Conservation (phyloP, 441 rosid species). For the Lepidium campestre region DNA sequence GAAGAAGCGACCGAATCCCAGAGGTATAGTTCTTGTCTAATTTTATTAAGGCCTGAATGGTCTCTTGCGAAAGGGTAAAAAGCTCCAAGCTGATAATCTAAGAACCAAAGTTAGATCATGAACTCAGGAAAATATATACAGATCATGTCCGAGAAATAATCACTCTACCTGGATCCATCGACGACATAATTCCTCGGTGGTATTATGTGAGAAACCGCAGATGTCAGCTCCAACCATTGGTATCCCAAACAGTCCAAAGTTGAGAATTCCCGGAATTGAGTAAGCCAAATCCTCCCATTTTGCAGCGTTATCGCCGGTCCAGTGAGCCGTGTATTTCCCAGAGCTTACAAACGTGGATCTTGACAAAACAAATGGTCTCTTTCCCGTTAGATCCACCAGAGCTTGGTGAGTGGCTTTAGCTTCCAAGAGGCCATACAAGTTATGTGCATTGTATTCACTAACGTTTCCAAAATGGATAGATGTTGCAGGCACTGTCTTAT, state of each 20-base stretch:
- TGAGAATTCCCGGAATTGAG: slow-evolving; percentile 52
- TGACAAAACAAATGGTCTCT: slow-evolving; percentile 64
- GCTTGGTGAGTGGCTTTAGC: slow-evolving; percentile 57
- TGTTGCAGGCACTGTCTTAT: slow-evolving; percentile 51
- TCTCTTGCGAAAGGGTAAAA: slow-evolving; percentile 80
- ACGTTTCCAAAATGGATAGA: slow-evolving; percentile 47
- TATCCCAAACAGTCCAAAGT: slow-evolving; percentile 65
- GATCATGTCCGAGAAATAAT: neutral
- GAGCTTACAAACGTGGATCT: slow-evolving; percentile 81
- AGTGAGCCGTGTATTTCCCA: slow-evolving; percentile 76
- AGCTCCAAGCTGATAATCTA: slow-evolving; percentile 55
- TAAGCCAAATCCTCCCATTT: slow-evolving; percentile 66
- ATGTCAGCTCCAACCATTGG: slow-evolving; percentile 93
- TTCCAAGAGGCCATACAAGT: slow-evolving; percentile 63
- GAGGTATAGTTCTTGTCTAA: slow-evolving; percentile 54
- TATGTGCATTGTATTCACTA: slow-evolving; percentile 63
- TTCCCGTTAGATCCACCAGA: slow-evolving; percentile 36
- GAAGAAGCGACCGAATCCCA: slow-evolving; percentile 74
- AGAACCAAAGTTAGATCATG: slow-evolving; percentile 15
- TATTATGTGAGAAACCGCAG: slow-evolving; percentile 51
- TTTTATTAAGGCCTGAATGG: slow-evolving; percentile 28
- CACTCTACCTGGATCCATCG: slow-evolving; percentile 72
- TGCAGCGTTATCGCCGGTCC: slow-evolving; percentile 77
- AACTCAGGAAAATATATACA: neutral
- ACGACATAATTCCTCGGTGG: slow-evolving; percentile 65